Percentiles rank a stretch among this genome's conserved stretches.
Conservation (phyloP, 805 yeast genomes). For the Starmerella asiatica region DNA sequence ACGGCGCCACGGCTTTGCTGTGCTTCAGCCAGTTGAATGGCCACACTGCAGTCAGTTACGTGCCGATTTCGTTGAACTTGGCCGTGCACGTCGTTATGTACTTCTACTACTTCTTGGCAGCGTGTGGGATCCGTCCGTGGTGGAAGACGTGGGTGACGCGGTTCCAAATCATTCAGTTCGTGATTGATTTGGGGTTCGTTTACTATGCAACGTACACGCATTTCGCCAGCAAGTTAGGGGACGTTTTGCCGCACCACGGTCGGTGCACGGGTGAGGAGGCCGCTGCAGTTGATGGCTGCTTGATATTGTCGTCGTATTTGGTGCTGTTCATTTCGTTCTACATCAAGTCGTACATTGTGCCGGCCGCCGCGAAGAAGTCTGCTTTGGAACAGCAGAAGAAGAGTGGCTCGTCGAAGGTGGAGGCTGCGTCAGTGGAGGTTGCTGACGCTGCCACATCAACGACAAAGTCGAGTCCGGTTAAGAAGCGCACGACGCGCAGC, state of each 20-base stretch:
- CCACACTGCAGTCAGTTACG: slow-evolving; percentile 86
- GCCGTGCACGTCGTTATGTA: slow-evolving; percentile 94
- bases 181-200: slow-evolving; percentile 78
- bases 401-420: slow-evolving; percentile 3
- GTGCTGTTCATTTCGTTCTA: slow-evolving; percentile 85
- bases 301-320: slow-evolving; percentile 76
- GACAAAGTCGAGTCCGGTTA: slow-evolving; percentile 7
- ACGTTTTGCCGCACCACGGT: slow-evolving; percentile 60
- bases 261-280: slow-evolving; percentile 83
- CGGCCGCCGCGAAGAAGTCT: slow-evolving; percentile 20
- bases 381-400: slow-evolving; percentile 4
- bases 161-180: slow-evolving; percentile 85
- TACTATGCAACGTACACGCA: slow-evolving; percentile 90
- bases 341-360: slow-evolving; percentile 62
- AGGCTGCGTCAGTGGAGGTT: slow-evolving; percentile 1
- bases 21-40: slow-evolving; percentile 92
- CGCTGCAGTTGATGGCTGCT: slow-evolving; percentile 86
- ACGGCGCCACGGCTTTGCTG: slow-evolving; percentile 91
- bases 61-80: slow-evolving; percentile 75
- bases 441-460: slow-evolving; percentile 2
- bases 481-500: slow-evolving; percentile 18
- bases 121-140: slow-evolving; percentile 92
- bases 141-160: slow-evolving; percentile 99
- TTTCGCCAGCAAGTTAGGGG: slow-evolving; percentile 58
- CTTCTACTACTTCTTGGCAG: slow-evolving; percentile 88